Base-by-base conservation (phyloP, 495 filamentous ascomycete species). In the Daldinia bambusicola region DNA sequence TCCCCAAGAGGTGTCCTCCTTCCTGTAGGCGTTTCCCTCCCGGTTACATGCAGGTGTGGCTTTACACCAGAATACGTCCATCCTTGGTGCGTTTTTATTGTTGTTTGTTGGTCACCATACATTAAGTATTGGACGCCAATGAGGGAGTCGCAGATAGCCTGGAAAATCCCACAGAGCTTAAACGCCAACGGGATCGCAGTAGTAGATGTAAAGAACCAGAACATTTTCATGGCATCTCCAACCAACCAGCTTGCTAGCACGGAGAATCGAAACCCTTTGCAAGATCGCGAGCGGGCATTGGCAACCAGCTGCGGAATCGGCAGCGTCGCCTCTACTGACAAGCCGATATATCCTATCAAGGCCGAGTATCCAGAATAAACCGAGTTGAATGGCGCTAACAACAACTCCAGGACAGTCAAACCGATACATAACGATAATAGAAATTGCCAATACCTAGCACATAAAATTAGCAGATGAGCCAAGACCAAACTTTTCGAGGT, bases 151-250 rank as follows among this genome's bases (percentile, higher is more conserved):
- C 96, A 96, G 6, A 84, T 77, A 69, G 92, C 93, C 82, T 99
- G 95, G 80, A 98, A 95, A 38, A 96, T 86, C 65, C 92, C 95
- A 74, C 95, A 98, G 53, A 94, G 68, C 80, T 96, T 96, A 83
- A 99, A 99, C 1, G 93, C 89, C 85, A 87, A 88, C 0, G 94
- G 93, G 51, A 99, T 93, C 57, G 90, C 87, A 12, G 84, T 83
- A 31, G 83, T 82, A 12, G 91, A 90, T 37, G 85, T 88, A 77
- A 93, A 94, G 81, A 98, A 98, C 83, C 92, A 99, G 51, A 90
- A 90, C 88, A 97, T 92, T 84, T 99, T 99, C 91, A 97, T 96
- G 37, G 88, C 82, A 81, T 99, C 95, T 70, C 95, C 95, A 12
- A 93, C 78, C 67, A 99, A 80, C 95, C 95, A 99, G 52, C 91